Conservation (phyloP, 148 eudicot species). For the Talinum fruticosum region DNA sequence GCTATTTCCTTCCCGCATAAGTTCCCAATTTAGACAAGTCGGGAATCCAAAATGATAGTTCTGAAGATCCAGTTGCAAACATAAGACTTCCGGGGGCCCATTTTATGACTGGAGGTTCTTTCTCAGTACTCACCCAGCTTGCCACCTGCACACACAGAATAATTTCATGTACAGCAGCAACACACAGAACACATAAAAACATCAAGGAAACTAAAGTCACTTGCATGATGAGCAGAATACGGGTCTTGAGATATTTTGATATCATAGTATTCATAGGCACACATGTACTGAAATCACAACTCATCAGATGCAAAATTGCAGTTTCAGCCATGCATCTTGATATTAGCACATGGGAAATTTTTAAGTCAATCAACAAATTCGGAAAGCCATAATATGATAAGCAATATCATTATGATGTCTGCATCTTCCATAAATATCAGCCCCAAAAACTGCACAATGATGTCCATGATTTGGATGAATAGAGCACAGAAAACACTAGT, state of each 20-base stretch:
- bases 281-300: background rate
- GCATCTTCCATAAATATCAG: too few species aligned
- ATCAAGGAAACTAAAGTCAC: background rate
- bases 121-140: slow-evolving; percentile 80
- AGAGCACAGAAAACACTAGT: background rate
- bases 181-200: background rate
- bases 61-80: slow-evolving; percentile 94
- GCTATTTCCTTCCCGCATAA: slow-evolving; percentile 76
- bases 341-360: too few species aligned
- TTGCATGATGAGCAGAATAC: background rate
- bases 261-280: background rate
- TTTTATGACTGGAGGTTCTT: slow-evolving; percentile 82
- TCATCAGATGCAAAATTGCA: background rate
- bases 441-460: too few species aligned
- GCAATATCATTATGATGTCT: too few species aligned
- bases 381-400: too few species aligned
- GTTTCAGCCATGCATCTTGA: background rate
- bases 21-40: slow-evolving; percentile 90
- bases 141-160: slow-evolving; percentile 57
- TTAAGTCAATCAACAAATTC: too few species aligned
- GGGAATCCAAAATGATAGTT: slow-evolving; percentile 84
- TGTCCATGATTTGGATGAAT: too few species aligned
- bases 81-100: slow-evolving; percentile 91
- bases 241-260: background rate
- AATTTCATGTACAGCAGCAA: slow-evolving; percentile 5